phyloP scores from a whole-genome alignment of 441 rosid genomes.

The Macaranga tanarius region DNA sequence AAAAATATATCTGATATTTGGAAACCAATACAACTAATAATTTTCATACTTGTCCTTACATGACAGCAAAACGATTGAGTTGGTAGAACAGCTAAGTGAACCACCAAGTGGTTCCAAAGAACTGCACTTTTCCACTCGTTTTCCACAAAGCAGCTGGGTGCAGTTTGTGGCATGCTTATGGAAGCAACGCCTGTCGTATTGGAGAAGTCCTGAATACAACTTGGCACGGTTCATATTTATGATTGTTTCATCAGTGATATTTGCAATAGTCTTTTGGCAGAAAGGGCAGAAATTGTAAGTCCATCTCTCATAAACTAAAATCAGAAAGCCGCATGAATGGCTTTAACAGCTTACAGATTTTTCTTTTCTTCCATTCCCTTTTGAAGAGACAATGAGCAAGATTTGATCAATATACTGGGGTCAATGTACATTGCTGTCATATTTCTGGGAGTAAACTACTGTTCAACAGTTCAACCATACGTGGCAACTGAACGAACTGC shows the following conservation, averaged over 20 bases:
- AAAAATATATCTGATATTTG: neutral
- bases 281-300: conserved; percentile 55
- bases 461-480: conserved; percentile 46
- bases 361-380: neutral
- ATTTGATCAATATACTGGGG: conserved; percentile 51
- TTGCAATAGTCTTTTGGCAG: conserved; percentile 62
- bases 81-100: conserved; percentile 40
- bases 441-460: conserved; percentile 56
- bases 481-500: conserved; percentile 57
- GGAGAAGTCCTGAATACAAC: conserved; percentile 76
- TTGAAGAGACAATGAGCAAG: conserved; percentile 56
- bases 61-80: conserved; percentile 36
- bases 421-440: conserved; percentile 44
- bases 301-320: neutral
- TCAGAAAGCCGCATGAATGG: neutral
- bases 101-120: conserved; percentile 44
- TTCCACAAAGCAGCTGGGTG: conserved; percentile 45
- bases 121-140: conserved; percentile 45
- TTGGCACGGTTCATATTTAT: conserved; percentile 44
- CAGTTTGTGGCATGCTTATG: conserved; percentile 65
- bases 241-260: conserved; percentile 33
- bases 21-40: neutral
- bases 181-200: conserved; percentile 68
- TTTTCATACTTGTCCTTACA: neutral
- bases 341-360: neutral